These are phyloP conservation scores for Dothidotthia symphoricarpi DNA, from an alignment of 2,329 filamentous ascomycete species.

Conservation along the genomic window DNA sequence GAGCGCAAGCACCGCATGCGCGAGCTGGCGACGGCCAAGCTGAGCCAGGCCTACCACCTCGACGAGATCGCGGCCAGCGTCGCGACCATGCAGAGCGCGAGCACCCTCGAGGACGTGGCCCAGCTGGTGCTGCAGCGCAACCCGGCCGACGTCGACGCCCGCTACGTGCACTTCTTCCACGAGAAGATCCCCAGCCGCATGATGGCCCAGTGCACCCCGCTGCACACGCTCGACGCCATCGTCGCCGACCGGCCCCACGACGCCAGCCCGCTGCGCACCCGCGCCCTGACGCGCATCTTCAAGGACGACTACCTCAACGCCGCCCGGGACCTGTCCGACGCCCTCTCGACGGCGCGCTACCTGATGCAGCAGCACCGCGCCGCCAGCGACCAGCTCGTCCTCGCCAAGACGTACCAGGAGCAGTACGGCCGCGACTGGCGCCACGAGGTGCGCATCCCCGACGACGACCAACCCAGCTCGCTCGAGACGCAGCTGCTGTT, in stretches of 20 bases:
- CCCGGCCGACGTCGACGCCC: conserved; percentile 67
- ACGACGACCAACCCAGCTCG: conserved; percentile 70
- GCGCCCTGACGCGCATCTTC: conserved; percentile 72
- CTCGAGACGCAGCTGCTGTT: conserved; percentile 74
- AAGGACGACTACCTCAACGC: conserved; percentile 72
- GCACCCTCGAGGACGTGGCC: conserved; percentile 73
- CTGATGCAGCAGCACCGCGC: conserved; percentile 55
- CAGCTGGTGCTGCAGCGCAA: conserved; percentile 69
- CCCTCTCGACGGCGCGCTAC: conserved; percentile 57
- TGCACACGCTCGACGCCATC: conserved; percentile 66
- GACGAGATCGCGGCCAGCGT: conserved; percentile 83
- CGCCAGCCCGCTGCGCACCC: conserved; percentile 66
- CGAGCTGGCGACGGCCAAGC: conserved; percentile 74
- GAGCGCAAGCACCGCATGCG: conserved; percentile 77
- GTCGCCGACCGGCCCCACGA: conserved; percentile 64
- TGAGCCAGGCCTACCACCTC: conserved; percentile 73
- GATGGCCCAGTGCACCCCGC: conserved; percentile 68
- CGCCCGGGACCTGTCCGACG: conserved; percentile 66
- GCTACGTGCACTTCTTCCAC: conserved; percentile 90
- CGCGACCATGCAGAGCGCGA: conserved; percentile 78
- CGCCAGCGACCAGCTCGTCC: conserved; percentile 53
- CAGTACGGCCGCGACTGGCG: conserved; percentile 48
- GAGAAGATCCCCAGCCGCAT: conserved; percentile 80
- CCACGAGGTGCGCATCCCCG: conserved; percentile 53
- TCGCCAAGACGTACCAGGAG: conserved; percentile 47